Percentiles rank a stretch among this genome's conserved stretches.
These are phyloP conservation scores for Sinapis alba DNA, from an alignment of 441 rosid species.

Conservation along the genomic window DNA sequence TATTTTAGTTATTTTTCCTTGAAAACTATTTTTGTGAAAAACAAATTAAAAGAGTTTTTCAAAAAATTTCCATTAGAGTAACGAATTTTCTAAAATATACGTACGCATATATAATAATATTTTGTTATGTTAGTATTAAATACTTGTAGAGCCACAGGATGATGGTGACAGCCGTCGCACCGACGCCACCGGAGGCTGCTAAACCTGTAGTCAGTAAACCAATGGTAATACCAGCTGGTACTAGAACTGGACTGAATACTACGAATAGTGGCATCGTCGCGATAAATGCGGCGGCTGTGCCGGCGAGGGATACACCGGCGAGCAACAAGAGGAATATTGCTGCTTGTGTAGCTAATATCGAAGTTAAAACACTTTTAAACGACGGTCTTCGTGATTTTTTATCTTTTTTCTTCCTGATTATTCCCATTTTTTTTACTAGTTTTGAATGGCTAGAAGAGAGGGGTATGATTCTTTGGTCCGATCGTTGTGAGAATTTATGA, in stretches of 20 bases:
- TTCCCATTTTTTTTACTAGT: background rate
- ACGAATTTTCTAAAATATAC: background rate
- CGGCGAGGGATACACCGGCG: slow-evolving; percentile 63
- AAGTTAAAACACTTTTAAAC: background rate
- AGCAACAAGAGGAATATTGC: slow-evolving; percentile 67
- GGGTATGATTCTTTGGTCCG: background rate
- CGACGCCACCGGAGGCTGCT: slow-evolving; percentile 65
- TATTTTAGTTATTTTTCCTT: too few species aligned
- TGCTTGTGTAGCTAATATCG: slow-evolving; percentile 54
- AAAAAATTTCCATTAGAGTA: background rate
- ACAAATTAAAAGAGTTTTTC: too few species aligned
- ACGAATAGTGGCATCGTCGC: slow-evolving; percentile 69
- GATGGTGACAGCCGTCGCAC: slow-evolving; percentile 52
- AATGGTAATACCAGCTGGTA: slow-evolving; percentile 61
- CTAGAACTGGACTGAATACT: slow-evolving; percentile 74
- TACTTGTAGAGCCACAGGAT: slow-evolving; percentile 70
- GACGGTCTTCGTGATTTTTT: slow-evolving; percentile 22
- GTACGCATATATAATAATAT: background rate
- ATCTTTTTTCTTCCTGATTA: slow-evolving; percentile 35
- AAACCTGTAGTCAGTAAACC: slow-evolving; percentile 52
- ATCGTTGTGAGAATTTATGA: slow-evolving; percentile 12
- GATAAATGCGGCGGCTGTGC: slow-evolving; percentile 58
- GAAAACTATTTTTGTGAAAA: too few species aligned
- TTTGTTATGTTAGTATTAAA: background rate
- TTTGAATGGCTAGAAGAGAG: slow-evolving; percentile 9